phyloP scores from a whole-genome alignment of 2,329 filamentous ascomycete species.

The Penicillium sp. region DNA sequence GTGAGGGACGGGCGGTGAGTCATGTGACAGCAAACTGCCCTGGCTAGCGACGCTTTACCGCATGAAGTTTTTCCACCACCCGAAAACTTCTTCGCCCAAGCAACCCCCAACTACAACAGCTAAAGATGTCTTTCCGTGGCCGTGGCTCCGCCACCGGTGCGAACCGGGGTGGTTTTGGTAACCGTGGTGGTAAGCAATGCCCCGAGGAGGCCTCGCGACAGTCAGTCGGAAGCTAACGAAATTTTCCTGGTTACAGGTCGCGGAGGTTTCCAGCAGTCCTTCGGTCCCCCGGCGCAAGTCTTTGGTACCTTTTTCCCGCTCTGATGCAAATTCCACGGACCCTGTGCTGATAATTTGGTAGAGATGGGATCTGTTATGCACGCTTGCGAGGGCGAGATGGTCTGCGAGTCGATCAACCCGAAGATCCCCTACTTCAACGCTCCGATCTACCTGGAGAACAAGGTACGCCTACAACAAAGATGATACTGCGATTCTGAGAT shows the following conservation, averaged over 20 bases:
- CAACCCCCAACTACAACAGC: slow-evolving; percentile 27
- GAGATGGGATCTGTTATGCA: slow-evolving; percentile 96
- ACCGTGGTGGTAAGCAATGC: slow-evolving; percentile 42
- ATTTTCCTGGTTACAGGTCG: slow-evolving; percentile 51
- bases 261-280: slow-evolving; percentile 61
- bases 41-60: slow-evolving; percentile 41
- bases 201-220: slow-evolving; percentile 1
- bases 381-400: slow-evolving; percentile 94
- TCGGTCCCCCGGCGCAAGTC: slow-evolving; percentile 62
- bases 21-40: slow-evolving; percentile 36
- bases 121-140: slow-evolving; percentile 64
- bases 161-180: slow-evolving; percentile 50
- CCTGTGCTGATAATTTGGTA: slow-evolving; percentile 40
- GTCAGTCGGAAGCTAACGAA: slow-evolving; percentile 30
- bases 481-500: neutral
- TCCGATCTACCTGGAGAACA: slow-evolving; percentile 98
- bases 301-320: slow-evolving; percentile 46
- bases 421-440: slow-evolving; percentile 99
- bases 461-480: slow-evolving; percentile 59
- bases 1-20: slow-evolving; percentile 32
- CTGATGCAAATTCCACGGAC: slow-evolving; percentile 3
- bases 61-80: slow-evolving; percentile 47
- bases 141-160: slow-evolving; percentile 52
- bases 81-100: slow-evolving; percentile 41
- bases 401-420: slow-evolving; percentile 90